Conservation (phyloP, 345 rosid species). For the Gossypium rotundifolium region DNA sequence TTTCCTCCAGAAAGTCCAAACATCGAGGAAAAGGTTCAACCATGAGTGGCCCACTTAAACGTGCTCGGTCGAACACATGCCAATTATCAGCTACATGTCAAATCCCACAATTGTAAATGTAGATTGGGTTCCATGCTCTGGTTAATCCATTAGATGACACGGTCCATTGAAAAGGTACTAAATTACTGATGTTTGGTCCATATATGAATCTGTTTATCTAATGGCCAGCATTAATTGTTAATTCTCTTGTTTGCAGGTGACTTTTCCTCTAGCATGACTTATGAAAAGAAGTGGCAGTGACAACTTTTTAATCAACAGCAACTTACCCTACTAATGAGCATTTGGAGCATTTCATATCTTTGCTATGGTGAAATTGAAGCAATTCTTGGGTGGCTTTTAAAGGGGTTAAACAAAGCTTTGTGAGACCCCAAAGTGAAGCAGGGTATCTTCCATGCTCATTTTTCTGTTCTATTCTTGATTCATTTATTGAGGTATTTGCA, state of each 20-base stretch:
- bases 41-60: not conserved
- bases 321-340: not conserved
- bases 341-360: not conserved
- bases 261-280: not conserved
- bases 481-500: not conserved
- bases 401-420: not conserved
- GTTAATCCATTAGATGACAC: not conserved
- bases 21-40: not conserved
- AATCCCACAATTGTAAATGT: not conserved
- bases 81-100: not conserved
- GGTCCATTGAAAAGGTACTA: not conserved
- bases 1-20: not conserved
- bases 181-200: not conserved
- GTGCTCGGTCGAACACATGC: not conserved
- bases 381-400: not conserved
- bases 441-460: no score
- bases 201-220: not conserved
- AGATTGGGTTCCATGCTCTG: not conserved
- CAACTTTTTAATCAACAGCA: no score
- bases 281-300: not conserved
- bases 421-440: not conserved
- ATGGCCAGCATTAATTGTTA: not conserved
- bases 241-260: conserved; percentile 6
- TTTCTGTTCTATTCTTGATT: not conserved
- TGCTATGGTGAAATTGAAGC: not conserved